Base-by-base conservation (phyloP, 1,139 yeast species). In the Taphrina populina region DNA sequence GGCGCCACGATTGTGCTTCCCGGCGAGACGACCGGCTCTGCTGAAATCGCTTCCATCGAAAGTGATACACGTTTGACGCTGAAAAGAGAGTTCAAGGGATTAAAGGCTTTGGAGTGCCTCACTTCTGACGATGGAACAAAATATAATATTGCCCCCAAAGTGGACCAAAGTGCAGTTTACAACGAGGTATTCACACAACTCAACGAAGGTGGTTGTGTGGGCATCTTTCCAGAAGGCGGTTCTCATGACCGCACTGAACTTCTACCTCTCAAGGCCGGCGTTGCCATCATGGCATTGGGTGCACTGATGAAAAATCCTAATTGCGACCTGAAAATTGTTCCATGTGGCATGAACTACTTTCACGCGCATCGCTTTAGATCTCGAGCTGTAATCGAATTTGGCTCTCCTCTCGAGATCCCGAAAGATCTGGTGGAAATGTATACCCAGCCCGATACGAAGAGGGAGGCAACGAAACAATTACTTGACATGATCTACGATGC, bases 221-320 rank as follows among this genome's bases (percentile, higher is more conserved):
- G 97, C n/a, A 87, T 92, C 52, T 92, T 90, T 71, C 97, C 97
- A 2, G 97, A 90, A 71, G 97, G 97, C 52, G 97, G 97, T 0
- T 86, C 95, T 15, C 98, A 92, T 65, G 98, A 92, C 68, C 76
- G 97, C 60, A 83, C 97, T 0, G 95, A 88, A 62, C 71, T 92
- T 62, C 73, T 92, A 56, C 97, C 97, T 0, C 73, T 92, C 65
- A 92, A 92, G 66, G 96, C 97, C 0, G 98, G 98, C 58, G 97
- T 92, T 15, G 97, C 96, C 1, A 84, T 92, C 53, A 92, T 92
- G 97, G 97, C 97, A 0, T 73, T 92, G 19, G 97, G 97, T 17
- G 94, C 97, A 0, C 78, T 87, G 76, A 86, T 82, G 15, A 75
- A 78, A 51, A 63, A 69, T 40, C 88, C 94, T 0, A 76, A 79